phyloP scores from a whole-genome alignment of 345 rosid genomes.

The Hibiscus syriacus region DNA sequence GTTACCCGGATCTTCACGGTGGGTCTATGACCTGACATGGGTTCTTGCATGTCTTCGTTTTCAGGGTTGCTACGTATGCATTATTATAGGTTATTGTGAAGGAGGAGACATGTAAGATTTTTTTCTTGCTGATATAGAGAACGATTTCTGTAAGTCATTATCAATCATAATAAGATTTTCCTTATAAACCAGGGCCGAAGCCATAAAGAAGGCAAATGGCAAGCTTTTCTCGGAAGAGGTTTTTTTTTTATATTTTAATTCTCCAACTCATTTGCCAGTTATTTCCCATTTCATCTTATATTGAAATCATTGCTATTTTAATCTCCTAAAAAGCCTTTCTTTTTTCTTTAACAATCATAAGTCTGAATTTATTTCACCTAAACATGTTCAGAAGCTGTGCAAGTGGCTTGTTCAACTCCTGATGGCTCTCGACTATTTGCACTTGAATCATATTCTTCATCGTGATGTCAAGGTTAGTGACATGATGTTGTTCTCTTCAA shows the following conservation, averaged over 20 bases:
- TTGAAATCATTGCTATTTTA: not conserved
- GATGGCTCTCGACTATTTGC: too few relatives aligned
- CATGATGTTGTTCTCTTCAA: conserved; percentile 23
- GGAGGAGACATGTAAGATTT: conserved; percentile 97
- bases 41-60: conserved; percentile 11
- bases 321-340: not conserved
- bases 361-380: conserved; percentile 5
- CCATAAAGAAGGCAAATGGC: conserved; percentile 81
- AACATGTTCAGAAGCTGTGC: too few relatives aligned
- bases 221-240: conserved; percentile 82
- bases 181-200: conserved; percentile 64
- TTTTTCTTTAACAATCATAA: not conserved
- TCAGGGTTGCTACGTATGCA: conserved; percentile 98
- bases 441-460: too few relatives aligned
- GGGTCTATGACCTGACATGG: conserved; percentile 21
- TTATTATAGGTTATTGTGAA: too few relatives aligned
- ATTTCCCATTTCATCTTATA: not conserved
- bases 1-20: not conserved
- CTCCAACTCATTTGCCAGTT: not conserved
- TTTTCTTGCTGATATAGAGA: conserved; percentile 16
- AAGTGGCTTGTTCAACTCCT: too few relatives aligned
- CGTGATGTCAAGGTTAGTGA: too few relatives aligned
- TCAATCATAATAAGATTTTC: conserved; percentile 1
- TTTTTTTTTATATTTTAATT: conserved; percentile 8
- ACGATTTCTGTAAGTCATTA: conserved; percentile 4